Conservation (phyloP, 306 rosid genomes). For the Vigna mungo region DNA sequence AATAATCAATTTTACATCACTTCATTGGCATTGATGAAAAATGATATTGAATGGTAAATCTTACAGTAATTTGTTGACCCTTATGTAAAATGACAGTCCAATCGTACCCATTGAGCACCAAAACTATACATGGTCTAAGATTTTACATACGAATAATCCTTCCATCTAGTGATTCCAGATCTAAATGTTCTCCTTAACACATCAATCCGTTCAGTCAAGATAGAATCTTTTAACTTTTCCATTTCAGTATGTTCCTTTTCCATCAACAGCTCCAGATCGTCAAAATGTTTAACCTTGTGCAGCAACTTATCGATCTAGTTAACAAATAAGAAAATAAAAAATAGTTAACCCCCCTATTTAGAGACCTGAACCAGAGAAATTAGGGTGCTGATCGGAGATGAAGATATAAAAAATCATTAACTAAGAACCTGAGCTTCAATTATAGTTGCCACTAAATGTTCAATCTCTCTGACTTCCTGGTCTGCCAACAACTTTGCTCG, state of each 20-base stretch:
- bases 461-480: constrained; percentile 92
- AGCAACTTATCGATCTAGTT: constrained; percentile 72
- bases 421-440: constrained; percentile 79
- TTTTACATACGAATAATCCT: constrained; percentile 69
- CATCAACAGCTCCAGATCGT: constrained; percentile 79
- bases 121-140: constrained; percentile 47
- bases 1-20: constrained; percentile 20
- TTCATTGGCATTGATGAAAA: constrained; percentile 25
- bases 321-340: constrained; percentile 39
- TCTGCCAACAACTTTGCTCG: constrained; percentile 87
- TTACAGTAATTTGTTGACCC: constrained; percentile 27
- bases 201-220: constrained; percentile 68
- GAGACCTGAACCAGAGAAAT: constrained; percentile 36
- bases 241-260: constrained; percentile 69
- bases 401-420: constrained; percentile 14
- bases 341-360: constrained; percentile 36
- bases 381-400: background rate
- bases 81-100: constrained; percentile 25
- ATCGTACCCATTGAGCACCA: constrained; percentile 31
- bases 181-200: constrained; percentile 59
- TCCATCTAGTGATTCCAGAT: constrained; percentile 83
- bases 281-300: constrained; percentile 73
- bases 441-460: constrained; percentile 74
- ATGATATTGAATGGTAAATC: background rate
- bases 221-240: constrained; percentile 67